Evolutionary conservation across 345 rosid species (phyloP).

Genomic region (Populus deltoides): DNA sequence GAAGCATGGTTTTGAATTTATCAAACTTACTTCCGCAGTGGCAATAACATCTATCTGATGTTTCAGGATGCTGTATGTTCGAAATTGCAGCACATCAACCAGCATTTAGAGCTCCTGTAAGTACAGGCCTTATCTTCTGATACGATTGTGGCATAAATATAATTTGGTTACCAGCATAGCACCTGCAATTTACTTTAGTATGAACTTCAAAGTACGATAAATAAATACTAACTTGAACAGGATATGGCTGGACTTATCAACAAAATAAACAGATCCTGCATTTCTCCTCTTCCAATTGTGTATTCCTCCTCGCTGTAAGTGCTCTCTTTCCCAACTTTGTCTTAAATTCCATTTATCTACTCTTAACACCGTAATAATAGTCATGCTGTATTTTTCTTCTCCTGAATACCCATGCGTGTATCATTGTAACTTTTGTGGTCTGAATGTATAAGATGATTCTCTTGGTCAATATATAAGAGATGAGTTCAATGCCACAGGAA

Average conservation of each 20-base stretch:
- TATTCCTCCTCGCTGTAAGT: constrained; percentile 86
- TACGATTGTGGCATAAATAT: not conserved
- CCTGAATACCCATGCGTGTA: not conserved
- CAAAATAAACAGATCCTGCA: constrained; percentile 79
- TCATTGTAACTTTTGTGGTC: not conserved
- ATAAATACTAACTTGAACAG: constrained; percentile 36
- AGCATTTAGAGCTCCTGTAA: constrained; percentile 85
- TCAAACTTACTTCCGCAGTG: constrained; percentile 2
- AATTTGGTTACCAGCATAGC: not conserved
- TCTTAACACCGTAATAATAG: not conserved
- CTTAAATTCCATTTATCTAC: not conserved
- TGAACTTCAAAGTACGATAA: constrained; percentile 3
- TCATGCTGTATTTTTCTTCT: not conserved
- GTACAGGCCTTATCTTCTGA: constrained; percentile 26
- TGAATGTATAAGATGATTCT: not conserved
- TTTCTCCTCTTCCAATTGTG: constrained; percentile 90
- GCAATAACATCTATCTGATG: constrained; percentile 24
- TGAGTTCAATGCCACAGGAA: constrained; percentile 50
- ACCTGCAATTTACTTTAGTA: not conserved
- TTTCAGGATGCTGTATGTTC: constrained; percentile 93
- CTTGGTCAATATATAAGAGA: constrained; percentile 4
- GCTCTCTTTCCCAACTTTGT: constrained; percentile 9
- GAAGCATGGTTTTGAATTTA: not conserved
- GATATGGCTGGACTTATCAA: constrained; percentile 87
- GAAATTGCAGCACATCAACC: constrained; percentile 97